These are phyloP conservation scores for Suillus paluster DNA, from an alignment of 768 basidiomycete genomes.

Conservation along the genomic window DNA sequence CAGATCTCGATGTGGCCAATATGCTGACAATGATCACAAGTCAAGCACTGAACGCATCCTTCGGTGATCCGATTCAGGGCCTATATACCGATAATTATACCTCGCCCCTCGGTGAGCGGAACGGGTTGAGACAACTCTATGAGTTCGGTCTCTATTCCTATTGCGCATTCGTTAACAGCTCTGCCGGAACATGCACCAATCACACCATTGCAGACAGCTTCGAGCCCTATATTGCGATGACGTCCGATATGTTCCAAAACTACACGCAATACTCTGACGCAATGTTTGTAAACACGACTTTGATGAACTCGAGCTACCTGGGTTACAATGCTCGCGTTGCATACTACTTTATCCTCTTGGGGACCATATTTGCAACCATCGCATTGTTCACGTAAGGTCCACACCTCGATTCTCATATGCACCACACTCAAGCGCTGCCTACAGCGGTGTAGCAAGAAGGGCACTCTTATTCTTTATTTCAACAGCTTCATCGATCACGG, in stretches of 20 bases:
- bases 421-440: slow-evolving; percentile 11
- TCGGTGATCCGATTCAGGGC: slow-evolving; percentile 60
- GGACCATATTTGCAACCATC: slow-evolving; percentile 66
- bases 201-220: slow-evolving; percentile 61
- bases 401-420: slow-evolving; percentile 8
- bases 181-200: slow-evolving; percentile 67
- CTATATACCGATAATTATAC: slow-evolving; percentile 72
- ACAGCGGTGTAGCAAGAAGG: slow-evolving; percentile 69
- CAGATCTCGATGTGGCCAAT: background rate
- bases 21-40: slow-evolving; percentile 37
- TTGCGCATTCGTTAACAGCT: slow-evolving; percentile 69
- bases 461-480: slow-evolving; percentile 72
- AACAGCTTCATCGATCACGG: slow-evolving; percentile 61
- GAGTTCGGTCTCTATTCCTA: slow-evolving; percentile 82
- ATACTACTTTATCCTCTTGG: slow-evolving; percentile 76
- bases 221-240: slow-evolving; percentile 65
- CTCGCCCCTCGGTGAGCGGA: slow-evolving; percentile 56
- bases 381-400: slow-evolving; percentile 67
- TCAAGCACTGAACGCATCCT: slow-evolving; percentile 50
- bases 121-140: slow-evolving; percentile 73
- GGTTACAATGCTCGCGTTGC: slow-evolving; percentile 69
- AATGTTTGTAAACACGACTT: slow-evolving; percentile 57
- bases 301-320: slow-evolving; percentile 63
- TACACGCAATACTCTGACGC: slow-evolving; percentile 59
- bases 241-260: slow-evolving; percentile 68